Evolutionary conservation across 495 filamentous ascomycete genomes (phyloP), one percentile per base, ranked within the genome.

Genomic region (Rhizodiscina lignyota): DNA sequence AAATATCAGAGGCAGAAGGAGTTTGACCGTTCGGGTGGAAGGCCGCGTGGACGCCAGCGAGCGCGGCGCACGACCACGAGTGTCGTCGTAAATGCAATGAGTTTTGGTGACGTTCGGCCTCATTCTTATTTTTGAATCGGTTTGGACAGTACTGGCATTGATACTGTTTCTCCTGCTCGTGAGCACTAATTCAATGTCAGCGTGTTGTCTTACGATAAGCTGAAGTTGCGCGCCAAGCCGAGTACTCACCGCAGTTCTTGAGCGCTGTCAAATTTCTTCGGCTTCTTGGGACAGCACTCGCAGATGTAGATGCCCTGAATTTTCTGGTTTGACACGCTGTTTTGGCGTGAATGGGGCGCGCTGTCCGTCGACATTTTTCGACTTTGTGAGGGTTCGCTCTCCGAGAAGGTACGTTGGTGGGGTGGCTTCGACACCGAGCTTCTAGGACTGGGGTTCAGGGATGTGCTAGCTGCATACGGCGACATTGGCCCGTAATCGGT

Each of bases 51-150:
- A 68, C 60, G 19, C 61, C 58, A 5, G 72, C 63, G n/a, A 97
- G 64, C 1, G 84, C 82, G 10, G 83, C 84, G 54, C 89, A 97
- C 1, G 87, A 94, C 89, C 89, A 97, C 26, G 85, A 94, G 57
- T 96, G 83, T n/a, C 77, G 77, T 28, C 89, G 74, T 4, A 96
- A 71, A 55, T 97, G 89, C 12, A 97, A 74, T 1, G 84, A 94
- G 42, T 96, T 97, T 51, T 94, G 89, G 53, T 97, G 89, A 13
- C 89, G 73, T 54, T 97, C 89, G 4, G 89, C 89, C 61, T 97
- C 89, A 43, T 97, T 97, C 56, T 97, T 97, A 62, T 97, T 97
- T 57, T 97, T 97, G 66, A 97, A 97, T 16, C 86, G 72, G 54
- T 96, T 96, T 28, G 76, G 74, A 54, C 89, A 97, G 55, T 78